phyloP scores from a whole-genome alignment of 176 grass and related monocot genomes.

The Aegilops umbellulata region DNA sequence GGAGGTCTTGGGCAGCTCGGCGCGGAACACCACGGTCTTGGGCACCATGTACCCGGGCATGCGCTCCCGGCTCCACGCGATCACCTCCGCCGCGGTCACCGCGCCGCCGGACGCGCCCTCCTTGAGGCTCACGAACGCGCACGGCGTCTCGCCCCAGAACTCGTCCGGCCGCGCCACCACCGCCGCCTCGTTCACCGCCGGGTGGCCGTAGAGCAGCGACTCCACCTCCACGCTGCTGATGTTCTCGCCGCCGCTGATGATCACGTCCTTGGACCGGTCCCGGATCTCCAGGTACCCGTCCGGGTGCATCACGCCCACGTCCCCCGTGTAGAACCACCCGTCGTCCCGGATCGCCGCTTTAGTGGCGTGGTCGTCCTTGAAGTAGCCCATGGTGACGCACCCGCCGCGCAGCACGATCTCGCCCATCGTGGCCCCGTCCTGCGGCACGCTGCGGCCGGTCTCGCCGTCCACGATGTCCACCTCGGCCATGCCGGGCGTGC shows the following conservation, averaged over 20 bases:
- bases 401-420: slow-evolving; percentile 76
- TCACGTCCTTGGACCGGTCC: slow-evolving; percentile 96
- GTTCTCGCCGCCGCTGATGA: slow-evolving; percentile 96
- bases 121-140: slow-evolving; percentile 82
- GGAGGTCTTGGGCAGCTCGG: slow-evolving; percentile 81
- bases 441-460: slow-evolving; percentile 50
- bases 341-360: slow-evolving; percentile 38
- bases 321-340: slow-evolving; percentile 94
- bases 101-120: background rate
- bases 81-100: slow-evolving; percentile 39
- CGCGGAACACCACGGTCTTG: slow-evolving; percentile 61
- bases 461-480: slow-evolving; percentile 59
- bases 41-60: slow-evolving; percentile 95
- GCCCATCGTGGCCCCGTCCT: slow-evolving; percentile 58
- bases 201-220: slow-evolving; percentile 67
- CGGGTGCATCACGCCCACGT: slow-evolving; percentile 77
- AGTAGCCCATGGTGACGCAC: slow-evolving; percentile 70
- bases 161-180: slow-evolving; percentile 82
- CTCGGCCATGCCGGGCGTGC: slow-evolving; percentile 40
- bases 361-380: slow-evolving; percentile 47
- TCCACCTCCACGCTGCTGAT: slow-evolving; percentile 95
- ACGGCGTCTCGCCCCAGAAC: slow-evolving; percentile 89
- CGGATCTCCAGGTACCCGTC: slow-evolving; percentile 89
- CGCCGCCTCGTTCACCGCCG: slow-evolving; percentile 70
- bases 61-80: slow-evolving; percentile 73